These are phyloP conservation scores for Cladosporium sp. DNA, from an alignment of 2,329 filamentous ascomycete species.

Conservation along the genomic window DNA sequence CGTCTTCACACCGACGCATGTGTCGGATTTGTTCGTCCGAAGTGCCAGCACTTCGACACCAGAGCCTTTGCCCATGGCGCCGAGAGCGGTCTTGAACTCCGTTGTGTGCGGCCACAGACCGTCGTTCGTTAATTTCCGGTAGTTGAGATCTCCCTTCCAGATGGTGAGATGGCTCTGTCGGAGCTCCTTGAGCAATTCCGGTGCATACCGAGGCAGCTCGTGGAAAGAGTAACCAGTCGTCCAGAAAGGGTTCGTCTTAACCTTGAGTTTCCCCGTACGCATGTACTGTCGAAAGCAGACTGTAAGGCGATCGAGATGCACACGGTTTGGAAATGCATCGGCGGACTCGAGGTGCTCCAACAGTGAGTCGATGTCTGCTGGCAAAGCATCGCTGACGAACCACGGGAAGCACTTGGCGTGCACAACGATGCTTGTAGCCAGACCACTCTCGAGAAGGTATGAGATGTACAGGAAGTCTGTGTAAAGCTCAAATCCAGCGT, in stretches of 20 bases:
- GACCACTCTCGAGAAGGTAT: conserved; percentile 76
- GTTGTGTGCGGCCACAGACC: conserved; percentile 82
- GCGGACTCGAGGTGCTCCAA: conserved; percentile 75
- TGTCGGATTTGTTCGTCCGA: conserved; percentile 93
- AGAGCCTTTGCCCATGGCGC: conserved; percentile 75
- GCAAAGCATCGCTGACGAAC: conserved; percentile 96
- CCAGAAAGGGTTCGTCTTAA: conserved; percentile 89
- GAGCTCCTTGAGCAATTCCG: conserved; percentile 69
- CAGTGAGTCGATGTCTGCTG: conserved; percentile 77
- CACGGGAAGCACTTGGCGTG: conserved; percentile 95
- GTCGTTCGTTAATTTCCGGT: conserved; percentile 70
- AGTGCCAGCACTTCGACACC: conserved; percentile 86
- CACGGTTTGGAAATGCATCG: conserved; percentile 52
- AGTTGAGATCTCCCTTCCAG: conserved; percentile 97
- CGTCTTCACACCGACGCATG: conserved; percentile 79
- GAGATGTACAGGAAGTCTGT: conserved; percentile 90
- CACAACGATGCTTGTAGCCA: conserved; percentile 82
- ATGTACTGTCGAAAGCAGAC: not conserved
- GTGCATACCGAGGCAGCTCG: conserved; percentile 68
- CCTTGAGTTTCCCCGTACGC: conserved; percentile 70
- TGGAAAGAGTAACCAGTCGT: conserved; percentile 84
- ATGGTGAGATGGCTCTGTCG: conserved; percentile 81
- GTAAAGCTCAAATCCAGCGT: conserved; percentile 94
- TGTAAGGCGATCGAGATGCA: conserved; percentile 3
- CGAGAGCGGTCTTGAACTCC: conserved; percentile 77